Percentiles rank a stretch among this genome's conserved stretches.
phyloP scores from a whole-genome alignment of 1,139 yeast species.

The Candida tropicalis region DNA sequence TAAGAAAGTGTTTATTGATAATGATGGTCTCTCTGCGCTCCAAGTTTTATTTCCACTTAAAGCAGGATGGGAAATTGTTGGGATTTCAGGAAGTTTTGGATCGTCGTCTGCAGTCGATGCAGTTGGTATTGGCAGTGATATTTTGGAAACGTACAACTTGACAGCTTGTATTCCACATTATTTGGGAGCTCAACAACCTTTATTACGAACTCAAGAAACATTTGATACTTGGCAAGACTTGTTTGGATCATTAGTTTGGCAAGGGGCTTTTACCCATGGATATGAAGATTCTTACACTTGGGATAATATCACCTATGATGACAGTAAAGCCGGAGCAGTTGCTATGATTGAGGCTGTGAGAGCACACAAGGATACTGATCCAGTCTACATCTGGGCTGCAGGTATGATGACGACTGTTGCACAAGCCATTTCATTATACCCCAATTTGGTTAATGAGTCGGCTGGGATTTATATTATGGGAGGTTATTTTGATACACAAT shows the following conservation, averaged over 20 bases:
- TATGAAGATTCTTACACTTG: conserved; percentile 32
- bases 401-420: conserved; percentile 48
- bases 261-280: conserved; percentile 37
- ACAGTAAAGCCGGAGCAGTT: conserved; percentile 33
- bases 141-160: conserved; percentile 31
- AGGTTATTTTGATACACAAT: conserved; percentile 42
- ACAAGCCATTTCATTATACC: conserved; percentile 41
- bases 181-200: conserved; percentile 39
- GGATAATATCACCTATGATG: conserved; percentile 31
- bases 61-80: conserved; percentile 41
- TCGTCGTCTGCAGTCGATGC: conserved; percentile 38
- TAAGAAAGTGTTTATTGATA: conserved; percentile 39
- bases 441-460: conserved; percentile 37
- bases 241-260: conserved; percentile 43
- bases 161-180: conserved; percentile 40
- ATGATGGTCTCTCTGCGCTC: conserved; percentile 37
- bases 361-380: conserved; percentile 27
- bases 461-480: conserved; percentile 46
- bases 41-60: conserved; percentile 37
- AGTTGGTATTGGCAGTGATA: conserved; percentile 29
- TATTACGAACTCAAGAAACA: conserved; percentile 38
- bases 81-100: conserved; percentile 40
- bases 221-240: conserved; percentile 39
- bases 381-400: conserved; percentile 39
- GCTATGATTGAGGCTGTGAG: conserved; percentile 42